A percentile compares a stretch with the other conserved stretches of the same genome.
Evolutionary conservation across 495 filamentous ascomycete genomes (phyloP).

Genomic region (Clavariopsis aquatica): DNA sequence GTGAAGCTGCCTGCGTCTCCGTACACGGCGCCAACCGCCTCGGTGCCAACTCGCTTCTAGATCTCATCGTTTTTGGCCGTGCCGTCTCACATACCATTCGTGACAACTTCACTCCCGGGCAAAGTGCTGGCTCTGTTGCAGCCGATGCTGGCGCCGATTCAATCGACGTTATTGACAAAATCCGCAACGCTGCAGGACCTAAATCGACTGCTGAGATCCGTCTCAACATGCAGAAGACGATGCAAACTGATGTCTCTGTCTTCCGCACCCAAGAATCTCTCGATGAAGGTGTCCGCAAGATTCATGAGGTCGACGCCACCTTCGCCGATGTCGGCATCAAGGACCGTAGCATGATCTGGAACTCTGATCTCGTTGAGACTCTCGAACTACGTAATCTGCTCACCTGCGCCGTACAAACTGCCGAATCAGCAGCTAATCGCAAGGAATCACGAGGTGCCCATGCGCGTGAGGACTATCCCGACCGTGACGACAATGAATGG

Average conservation of each 20-base stretch:
- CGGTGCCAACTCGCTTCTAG: slow-evolving; percentile 94
- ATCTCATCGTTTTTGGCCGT: slow-evolving; percentile 95
- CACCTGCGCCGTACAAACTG: slow-evolving; percentile 95
- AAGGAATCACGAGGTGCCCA: slow-evolving; percentile 95
- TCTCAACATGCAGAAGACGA: slow-evolving; percentile 92
- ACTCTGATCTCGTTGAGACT: slow-evolving; percentile 93
- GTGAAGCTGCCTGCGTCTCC: slow-evolving; percentile 95
- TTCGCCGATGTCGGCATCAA: slow-evolving; percentile 86
- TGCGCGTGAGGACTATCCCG: slow-evolving; percentile 91
- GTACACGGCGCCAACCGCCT: slow-evolving; percentile 97
- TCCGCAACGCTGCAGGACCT: slow-evolving; percentile 79
- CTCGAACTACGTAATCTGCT: slow-evolving; percentile 89
- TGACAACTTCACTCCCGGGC: slow-evolving; percentile 80
- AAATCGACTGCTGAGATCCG: slow-evolving; percentile 85
- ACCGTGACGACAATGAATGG: slow-evolving; percentile 91
- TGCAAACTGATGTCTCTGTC: slow-evolving; percentile 95
- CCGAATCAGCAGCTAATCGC: slow-evolving; percentile 76
- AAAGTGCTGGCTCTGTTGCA: slow-evolving; percentile 70
- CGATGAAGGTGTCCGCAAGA: slow-evolving; percentile 81
- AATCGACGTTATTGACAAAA: slow-evolving; percentile 81
- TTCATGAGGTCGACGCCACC: slow-evolving; percentile 75
- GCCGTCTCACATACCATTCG: slow-evolving; percentile 94
- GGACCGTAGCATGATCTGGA: slow-evolving; percentile 99
- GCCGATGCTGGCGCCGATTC: slow-evolving; percentile 84
- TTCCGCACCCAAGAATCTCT: slow-evolving; percentile 92